phyloP scores from a whole-genome alignment of 1,284 basidiomycete species.

The Tilletia caries region DNA sequence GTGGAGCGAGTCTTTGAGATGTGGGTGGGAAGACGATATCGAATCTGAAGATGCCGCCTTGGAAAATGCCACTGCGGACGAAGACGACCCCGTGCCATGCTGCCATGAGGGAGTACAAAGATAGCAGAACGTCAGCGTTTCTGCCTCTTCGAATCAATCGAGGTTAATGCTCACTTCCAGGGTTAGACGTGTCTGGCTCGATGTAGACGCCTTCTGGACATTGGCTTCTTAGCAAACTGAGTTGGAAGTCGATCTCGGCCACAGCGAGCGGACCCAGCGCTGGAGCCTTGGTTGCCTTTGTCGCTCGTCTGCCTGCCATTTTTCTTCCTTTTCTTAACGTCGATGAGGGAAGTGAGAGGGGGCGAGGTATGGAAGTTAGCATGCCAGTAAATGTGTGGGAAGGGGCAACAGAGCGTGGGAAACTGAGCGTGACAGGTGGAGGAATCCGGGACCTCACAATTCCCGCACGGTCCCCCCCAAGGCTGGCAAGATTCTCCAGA shows the following conservation, averaged over 20 bases:
- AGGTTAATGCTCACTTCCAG: background rate
- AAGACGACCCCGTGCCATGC: slow-evolving; percentile 39
- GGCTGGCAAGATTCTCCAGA: no score
- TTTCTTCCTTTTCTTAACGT: no score
- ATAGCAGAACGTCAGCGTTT: no score
- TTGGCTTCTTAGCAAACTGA: background rate
- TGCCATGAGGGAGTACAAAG: background rate
- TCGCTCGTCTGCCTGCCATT: no score
- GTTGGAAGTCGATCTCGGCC: slow-evolving; percentile 5
- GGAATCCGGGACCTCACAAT: no score
- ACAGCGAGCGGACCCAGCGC: background rate
- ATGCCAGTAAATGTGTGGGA: no score
- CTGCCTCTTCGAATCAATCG: no score
- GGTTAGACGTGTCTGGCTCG: background rate
- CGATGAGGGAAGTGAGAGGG: no score
- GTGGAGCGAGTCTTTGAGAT: slow-evolving; percentile 29
- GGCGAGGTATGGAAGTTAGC: no score
- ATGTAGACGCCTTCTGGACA: background rate
- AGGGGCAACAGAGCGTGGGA: no score
- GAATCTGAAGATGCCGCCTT: slow-evolving; percentile 40
- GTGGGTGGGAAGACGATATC: slow-evolving; percentile 32
- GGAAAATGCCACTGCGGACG: slow-evolving; percentile 30
- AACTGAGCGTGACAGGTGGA: no score
- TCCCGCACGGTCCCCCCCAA: no score
- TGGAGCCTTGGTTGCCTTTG: background rate